Evolutionary conservation across 2,329 filamentous ascomycete species (phyloP).

Genomic region (Diaporthe citrichinensis): DNA sequence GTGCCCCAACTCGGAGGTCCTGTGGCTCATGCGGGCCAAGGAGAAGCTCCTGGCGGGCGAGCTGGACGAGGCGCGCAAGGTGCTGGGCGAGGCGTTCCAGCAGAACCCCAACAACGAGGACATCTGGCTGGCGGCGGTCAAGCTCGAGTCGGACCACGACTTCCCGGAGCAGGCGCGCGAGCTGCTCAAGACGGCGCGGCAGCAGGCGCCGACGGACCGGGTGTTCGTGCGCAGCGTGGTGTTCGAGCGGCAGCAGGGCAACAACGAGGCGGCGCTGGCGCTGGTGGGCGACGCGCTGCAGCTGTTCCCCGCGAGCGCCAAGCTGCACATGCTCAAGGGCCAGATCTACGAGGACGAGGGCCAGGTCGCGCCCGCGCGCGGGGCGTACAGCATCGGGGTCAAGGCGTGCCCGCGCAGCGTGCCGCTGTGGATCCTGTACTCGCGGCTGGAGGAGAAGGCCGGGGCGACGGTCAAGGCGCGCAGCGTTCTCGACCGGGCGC

Average conservation of each 20-base stretch:
- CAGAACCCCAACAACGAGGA: slow-evolving; percentile 98
- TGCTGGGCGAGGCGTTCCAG: slow-evolving; percentile 91
- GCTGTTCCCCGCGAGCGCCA: slow-evolving; percentile 86
- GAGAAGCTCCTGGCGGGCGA: slow-evolving; percentile 94
- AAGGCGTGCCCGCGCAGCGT: slow-evolving; percentile 88
- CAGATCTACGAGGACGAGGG: slow-evolving; percentile 92
- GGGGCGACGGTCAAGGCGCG: slow-evolving; percentile 92
- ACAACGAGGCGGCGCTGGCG: slow-evolving; percentile 85
- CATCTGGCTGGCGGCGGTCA: slow-evolving; percentile 96
- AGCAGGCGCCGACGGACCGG: slow-evolving; percentile 92
- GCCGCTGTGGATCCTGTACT: slow-evolving; percentile 90
- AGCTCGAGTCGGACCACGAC: slow-evolving; percentile 92
- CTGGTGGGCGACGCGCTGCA: slow-evolving; percentile 89
- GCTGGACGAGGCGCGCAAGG: slow-evolving; percentile 86
- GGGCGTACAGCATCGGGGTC: slow-evolving; percentile 90
- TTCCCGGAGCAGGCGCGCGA: slow-evolving; percentile 86
- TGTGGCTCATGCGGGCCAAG: slow-evolving; percentile 97
- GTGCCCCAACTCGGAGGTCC: slow-evolving; percentile 88
- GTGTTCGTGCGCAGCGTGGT: slow-evolving; percentile 98
- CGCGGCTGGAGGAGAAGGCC: slow-evolving; percentile 86
- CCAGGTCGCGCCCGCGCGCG: slow-evolving; percentile 86
- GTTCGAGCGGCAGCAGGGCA: slow-evolving; percentile 88
- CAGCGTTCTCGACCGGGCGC: slow-evolving; percentile 91
- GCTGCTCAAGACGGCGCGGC: slow-evolving; percentile 85
- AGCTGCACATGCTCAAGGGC: slow-evolving; percentile 99